Conservation (phyloP, 257 asterid genomes). For the Oldenlandia corymbosa region DNA sequence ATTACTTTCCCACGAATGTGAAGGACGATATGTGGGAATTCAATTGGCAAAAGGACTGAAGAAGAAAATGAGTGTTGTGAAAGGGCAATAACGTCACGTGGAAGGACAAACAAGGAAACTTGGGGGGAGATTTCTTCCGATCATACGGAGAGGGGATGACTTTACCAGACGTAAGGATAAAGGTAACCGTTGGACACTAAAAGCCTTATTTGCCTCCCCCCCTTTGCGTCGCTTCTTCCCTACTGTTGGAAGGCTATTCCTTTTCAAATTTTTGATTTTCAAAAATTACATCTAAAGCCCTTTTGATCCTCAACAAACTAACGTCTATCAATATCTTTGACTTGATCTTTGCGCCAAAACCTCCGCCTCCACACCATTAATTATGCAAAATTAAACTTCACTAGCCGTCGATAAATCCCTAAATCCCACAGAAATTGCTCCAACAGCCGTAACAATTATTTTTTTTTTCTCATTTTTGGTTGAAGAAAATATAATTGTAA, state of each 20-base stretch:
- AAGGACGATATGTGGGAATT: neutral
- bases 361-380: too few relatives aligned
- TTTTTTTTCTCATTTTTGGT: neutral
- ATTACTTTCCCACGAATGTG: too few relatives aligned
- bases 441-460: too few relatives aligned
- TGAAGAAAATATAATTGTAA: too few relatives aligned
- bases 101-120: constrained; percentile 7
- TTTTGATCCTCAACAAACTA: neutral
- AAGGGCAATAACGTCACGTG: constrained; percentile 37
- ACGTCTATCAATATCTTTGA: constrained; percentile 2
- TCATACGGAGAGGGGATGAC: too few relatives aligned
- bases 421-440: too few relatives aligned
- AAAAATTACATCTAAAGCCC: constrained; percentile 11
- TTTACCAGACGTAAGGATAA: constrained; percentile 26
- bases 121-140: neutral
- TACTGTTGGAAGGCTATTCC: constrained; percentile 11
- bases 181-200: constrained; percentile 21
- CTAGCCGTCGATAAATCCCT: constrained; percentile 2
- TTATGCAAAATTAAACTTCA: neutral
- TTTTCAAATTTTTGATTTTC: constrained; percentile 13
- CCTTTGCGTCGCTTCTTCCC: constrained; percentile 14
- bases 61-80: neutral
- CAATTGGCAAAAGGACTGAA: neutral
- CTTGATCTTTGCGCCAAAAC: too few relatives aligned
- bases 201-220: neutral